A percentile compares a stretch with the other conserved stretches of the same genome.
Conservation (phyloP, 148 eudicot species). For the Camellia japonica region DNA sequence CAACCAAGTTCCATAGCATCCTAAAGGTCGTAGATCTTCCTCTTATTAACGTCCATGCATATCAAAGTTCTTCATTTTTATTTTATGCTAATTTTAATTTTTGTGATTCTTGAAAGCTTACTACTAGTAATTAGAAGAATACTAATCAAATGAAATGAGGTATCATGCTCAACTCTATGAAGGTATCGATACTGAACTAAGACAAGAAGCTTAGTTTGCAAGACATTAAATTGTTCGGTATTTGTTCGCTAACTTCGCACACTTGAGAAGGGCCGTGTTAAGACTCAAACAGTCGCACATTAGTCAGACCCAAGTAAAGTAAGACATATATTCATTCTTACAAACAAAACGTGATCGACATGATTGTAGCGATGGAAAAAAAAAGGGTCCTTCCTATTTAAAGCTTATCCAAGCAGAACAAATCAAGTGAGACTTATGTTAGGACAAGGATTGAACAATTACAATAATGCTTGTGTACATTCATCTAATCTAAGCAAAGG, state of each 20-base stretch:
- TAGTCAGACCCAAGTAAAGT: background rate
- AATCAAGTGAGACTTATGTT: background rate
- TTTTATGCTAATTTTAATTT: background rate
- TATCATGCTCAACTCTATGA: background rate
- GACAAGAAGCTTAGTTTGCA: background rate
- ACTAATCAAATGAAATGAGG: background rate
- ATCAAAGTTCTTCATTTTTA: background rate
- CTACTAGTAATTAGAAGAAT: background rate
- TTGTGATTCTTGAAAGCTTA: background rate
- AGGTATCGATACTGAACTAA: background rate
- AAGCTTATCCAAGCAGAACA: background rate
- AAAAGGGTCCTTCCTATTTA: background rate
- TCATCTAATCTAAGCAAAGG: too few relatives aligned
- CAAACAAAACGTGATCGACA: background rate
- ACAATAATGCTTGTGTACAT: background rate
- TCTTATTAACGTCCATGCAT: background rate
- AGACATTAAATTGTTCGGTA: background rate
- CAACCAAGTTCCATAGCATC: background rate
- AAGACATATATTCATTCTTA: background rate
- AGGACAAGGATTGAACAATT: background rate
- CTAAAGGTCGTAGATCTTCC: background rate
- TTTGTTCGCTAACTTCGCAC: background rate
- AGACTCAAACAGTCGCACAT: background rate
- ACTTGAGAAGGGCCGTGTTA: background rate
- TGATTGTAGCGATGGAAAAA: background rate